Percentiles rank a stretch among this genome's conserved stretches.
phyloP scores from a whole-genome alignment of 1,139 yeast species.

The Yamadazyma friedrichii region DNA sequence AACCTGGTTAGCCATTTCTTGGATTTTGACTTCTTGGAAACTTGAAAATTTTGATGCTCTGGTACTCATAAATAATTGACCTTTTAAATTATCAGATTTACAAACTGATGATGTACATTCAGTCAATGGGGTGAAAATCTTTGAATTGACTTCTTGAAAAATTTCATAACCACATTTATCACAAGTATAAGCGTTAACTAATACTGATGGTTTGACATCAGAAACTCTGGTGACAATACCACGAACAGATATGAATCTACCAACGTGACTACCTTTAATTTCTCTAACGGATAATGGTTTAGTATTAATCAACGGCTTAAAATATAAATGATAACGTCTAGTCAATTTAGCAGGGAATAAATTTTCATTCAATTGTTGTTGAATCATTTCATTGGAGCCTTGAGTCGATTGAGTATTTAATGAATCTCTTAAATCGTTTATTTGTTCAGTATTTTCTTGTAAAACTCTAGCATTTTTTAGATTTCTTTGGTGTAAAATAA shows the following conservation, averaged over 20 bases:
- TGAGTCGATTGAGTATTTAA: constrained; percentile 21
- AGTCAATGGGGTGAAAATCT: constrained; percentile 77
- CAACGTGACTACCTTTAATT: constrained; percentile 79
- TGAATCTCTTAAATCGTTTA: constrained; percentile 38
- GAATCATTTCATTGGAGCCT: constrained; percentile 21
- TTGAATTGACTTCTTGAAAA: constrained; percentile 88
- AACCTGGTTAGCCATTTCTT: constrained; percentile 93
- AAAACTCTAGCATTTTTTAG: constrained; percentile 74
- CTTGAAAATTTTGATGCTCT: constrained; percentile 94
- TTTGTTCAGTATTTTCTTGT: constrained; percentile 62
- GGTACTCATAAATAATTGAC: constrained; percentile 89
- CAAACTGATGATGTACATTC: constrained; percentile 89
- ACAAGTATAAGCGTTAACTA: constrained; percentile 94
- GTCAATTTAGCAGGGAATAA: constrained; percentile 84
- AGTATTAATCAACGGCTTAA: constrained; percentile 64
- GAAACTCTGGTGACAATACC: constrained; percentile 96
- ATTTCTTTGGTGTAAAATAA: constrained; percentile 84
- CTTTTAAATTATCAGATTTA: constrained; percentile 73
- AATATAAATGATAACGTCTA: constrained; percentile 82
- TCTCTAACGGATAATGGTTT: constrained; percentile 86
- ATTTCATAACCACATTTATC: constrained; percentile 97
- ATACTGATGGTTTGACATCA: constrained; percentile 91
- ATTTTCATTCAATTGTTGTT: constrained; percentile 25
- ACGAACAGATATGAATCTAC: constrained; percentile 83
- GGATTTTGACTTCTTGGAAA: constrained; percentile 93